Conservation (phyloP, 352 stramenopile species). For the Globisporangium radiosum region DNA sequence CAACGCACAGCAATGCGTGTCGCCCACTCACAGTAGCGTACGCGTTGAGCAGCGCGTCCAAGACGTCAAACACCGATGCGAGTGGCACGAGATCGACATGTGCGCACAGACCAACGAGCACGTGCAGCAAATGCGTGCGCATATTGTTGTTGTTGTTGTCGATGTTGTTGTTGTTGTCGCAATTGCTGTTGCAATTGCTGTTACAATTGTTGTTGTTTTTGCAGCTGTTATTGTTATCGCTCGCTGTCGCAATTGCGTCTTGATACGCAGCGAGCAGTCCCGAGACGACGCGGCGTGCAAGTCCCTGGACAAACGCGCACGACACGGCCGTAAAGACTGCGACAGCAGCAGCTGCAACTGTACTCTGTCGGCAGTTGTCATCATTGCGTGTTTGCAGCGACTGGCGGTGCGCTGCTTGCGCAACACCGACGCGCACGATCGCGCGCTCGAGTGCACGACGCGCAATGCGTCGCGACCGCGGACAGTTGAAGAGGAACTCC, state of each 20-base stretch:
- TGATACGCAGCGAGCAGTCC: conserved; percentile 10
- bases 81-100: conserved; percentile 36
- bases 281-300: conserved; percentile 21
- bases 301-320: conserved; percentile 38
- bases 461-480: conserved; percentile 23
- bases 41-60: conserved; percentile 18
- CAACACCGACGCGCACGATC: conserved; percentile 7
- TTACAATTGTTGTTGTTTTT: too few species aligned
- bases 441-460: conserved; percentile 18
- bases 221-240: too few species aligned
- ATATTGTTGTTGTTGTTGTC: background rate
- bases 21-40: conserved; percentile 11
- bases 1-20: conserved; percentile 22
- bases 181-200: too few species aligned
- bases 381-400: too few species aligned
- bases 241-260: too few species aligned
- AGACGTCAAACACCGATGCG: conserved; percentile 18
- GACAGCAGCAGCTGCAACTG: conserved; percentile 10
- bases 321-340: conserved; percentile 27
- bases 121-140: conserved; percentile 12
- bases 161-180: too few species aligned
- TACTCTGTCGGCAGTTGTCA: too few species aligned
- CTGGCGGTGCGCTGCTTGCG: background rate
- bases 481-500: conserved; percentile 46
- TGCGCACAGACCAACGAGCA: conserved; percentile 33